phyloP scores from a whole-genome alignment of 441 rosid genomes.

The Omphalea diandra region DNA sequence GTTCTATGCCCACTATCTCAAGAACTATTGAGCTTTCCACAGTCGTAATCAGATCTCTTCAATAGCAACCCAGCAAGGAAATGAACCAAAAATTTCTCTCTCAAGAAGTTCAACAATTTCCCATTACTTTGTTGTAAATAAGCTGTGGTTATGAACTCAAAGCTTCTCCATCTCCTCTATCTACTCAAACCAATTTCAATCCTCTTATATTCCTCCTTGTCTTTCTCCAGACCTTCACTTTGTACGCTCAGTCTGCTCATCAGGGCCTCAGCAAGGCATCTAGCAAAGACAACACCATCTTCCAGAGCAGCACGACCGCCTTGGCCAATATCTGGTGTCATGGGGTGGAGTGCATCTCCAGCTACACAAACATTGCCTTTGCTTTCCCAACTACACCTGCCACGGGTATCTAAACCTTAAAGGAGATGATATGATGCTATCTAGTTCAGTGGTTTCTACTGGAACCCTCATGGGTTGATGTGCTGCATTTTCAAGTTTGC shows the following conservation, averaged over 20 bases:
- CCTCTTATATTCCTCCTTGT: slow-evolving; percentile 30
- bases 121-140: slow-evolving; percentile 49
- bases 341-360: slow-evolving; percentile 79
- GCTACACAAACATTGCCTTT: slow-evolving; percentile 63
- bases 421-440: slow-evolving; percentile 31
- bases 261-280: slow-evolving; percentile 54
- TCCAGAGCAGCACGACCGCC: slow-evolving; percentile 72
- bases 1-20: too few relatives aligned
- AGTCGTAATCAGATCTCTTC: slow-evolving; percentile 26
- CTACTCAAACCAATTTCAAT: slow-evolving; percentile 50
- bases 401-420: slow-evolving; percentile 57
- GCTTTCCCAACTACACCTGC: slow-evolving; percentile 63
- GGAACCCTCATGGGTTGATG: slow-evolving; percentile 34
- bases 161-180: slow-evolving; percentile 80
- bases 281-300: slow-evolving; percentile 59
- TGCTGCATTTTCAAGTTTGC: slow-evolving; percentile 36
- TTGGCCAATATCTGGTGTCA: slow-evolving; percentile 75
- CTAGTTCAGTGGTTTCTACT: slow-evolving; percentile 38
- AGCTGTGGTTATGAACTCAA: slow-evolving; percentile 51
- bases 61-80: slow-evolving; percentile 33
- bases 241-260: background rate
- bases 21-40: slow-evolving; percentile 18
- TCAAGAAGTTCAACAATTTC: slow-evolving; percentile 41
- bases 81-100: slow-evolving; percentile 38
- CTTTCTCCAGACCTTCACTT: slow-evolving; percentile 15